Evolutionary conservation across 2,329 filamentous ascomycete species (phyloP), one percentile per base, ranked within the genome.

Genomic region (Aspergillus quadricinctus): DNA sequence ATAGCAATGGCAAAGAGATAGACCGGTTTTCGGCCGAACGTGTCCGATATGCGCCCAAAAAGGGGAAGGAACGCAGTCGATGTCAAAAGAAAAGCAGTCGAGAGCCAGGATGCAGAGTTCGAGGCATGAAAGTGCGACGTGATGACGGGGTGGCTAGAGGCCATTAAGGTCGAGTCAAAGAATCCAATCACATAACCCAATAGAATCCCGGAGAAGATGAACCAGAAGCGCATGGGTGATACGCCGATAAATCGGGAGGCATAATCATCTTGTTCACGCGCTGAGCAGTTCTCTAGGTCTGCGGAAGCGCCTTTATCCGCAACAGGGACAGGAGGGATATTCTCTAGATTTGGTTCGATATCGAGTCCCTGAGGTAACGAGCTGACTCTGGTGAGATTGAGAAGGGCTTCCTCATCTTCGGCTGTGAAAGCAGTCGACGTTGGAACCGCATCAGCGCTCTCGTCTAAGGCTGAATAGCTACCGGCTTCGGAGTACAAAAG

Each of bases 81-180:
- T 0, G 89, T 91, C 40, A 94, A 79, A 37, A 93, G 74, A 61
- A 92, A 93, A 0, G 88, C 84, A 0, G 89, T 93, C 1, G 88
- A 91, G 4, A 93, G 79, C 90, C 90, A 94, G 1, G 89, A 91
- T 3, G 90, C 90, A 49, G 85, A 85, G 70, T 93, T 91, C 31
- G 88, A 89, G 50, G 88, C 83, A 58, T 86, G 77, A 72, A 93
- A 93, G 70, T 92, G 85, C 0, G 88, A 91, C 0, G 89, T 92
- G 59, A 93, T 91, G 56, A 90, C 88, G 0, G 89, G 89, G 70
- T 94, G 89, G 45, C 83, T 87, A 2, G 88, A 90, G 4, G 88
- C 88, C 88, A 93, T 92, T 62, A 93, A 82, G 3, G 89, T 93
- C 10, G 83, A 82, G 75, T 93, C 90, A 67, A 93, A 92, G 69